Evolutionary conservation across 73 alveolate species (phyloP).

Genomic region (Paramecium tetraurelia): DNA sequence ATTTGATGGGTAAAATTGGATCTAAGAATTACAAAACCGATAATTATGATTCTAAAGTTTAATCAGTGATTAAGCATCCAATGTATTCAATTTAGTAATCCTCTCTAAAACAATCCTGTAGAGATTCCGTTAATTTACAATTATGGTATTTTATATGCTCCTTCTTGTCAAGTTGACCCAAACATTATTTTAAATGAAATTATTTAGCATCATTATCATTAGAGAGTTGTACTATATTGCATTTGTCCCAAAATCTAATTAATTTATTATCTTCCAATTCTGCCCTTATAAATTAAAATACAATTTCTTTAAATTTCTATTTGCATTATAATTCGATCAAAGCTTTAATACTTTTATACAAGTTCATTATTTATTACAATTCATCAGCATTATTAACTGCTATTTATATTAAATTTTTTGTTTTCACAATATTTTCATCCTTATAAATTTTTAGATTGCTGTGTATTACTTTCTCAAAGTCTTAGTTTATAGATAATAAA

Average conservation of each 20-base stretch:
- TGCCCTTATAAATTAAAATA: constrained; percentile 4
- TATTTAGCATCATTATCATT: background rate
- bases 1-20: background rate
- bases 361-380: background rate
- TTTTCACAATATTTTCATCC: background rate
- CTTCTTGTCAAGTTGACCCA: background rate
- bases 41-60: background rate
- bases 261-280: background rate
- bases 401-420: constrained; percentile 6
- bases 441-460: background rate
- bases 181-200: background rate
- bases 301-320: background rate
- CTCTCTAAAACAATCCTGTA: background rate
- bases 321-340: background rate
- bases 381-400: background rate
- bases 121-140: background rate
- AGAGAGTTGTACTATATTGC: background rate
- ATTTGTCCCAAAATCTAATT: background rate
- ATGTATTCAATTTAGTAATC: background rate
- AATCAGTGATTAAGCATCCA: background rate
- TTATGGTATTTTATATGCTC: background rate
- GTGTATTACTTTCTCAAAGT: background rate
- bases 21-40: background rate
- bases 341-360: background rate
- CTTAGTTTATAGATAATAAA: constrained; percentile 1